Conservation (phyloP, 441 rosid genomes). For the Omphalea diandra region DNA sequence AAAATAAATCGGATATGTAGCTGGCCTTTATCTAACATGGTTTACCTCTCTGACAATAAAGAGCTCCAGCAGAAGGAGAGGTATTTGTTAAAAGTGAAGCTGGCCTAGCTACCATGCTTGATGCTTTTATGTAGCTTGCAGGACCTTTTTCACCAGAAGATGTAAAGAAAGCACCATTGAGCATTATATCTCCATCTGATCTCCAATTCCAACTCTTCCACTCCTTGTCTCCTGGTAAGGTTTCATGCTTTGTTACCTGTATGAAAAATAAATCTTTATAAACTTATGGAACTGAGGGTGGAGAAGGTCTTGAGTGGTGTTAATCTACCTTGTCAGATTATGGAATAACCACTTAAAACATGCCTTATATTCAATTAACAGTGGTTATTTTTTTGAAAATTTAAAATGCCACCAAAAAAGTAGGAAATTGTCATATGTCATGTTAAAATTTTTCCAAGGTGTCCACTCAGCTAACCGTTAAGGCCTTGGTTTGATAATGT, state of each 20-base stretch:
- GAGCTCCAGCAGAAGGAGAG: constrained; percentile 64
- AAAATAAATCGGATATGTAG: constrained; percentile 6
- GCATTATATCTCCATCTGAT: constrained; percentile 76
- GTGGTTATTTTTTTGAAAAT: too few species aligned
- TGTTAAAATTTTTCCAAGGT: too few species aligned
- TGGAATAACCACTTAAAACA: too few species aligned
- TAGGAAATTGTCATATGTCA: too few species aligned
- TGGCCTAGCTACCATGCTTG: constrained; percentile 79
- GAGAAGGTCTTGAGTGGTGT: too few species aligned
- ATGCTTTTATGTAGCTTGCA: constrained; percentile 70
- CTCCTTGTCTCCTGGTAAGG: constrained; percentile 30
- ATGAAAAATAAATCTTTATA: constrained; percentile 10
- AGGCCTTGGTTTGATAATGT: constrained; percentile 6
- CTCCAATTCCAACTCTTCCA: constrained; percentile 92
- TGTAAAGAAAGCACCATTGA: constrained; percentile 79
- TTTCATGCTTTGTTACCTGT: constrained; percentile 81
- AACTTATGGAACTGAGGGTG: neutral
- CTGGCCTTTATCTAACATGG: constrained; percentile 34
- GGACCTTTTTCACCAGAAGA: constrained; percentile 70
- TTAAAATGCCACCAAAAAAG: too few species aligned
- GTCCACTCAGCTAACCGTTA: neutral
- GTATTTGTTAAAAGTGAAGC: constrained; percentile 47
- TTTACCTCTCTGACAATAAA: constrained; percentile 51
- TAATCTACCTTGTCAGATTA: too few species aligned
- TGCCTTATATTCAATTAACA: too few species aligned